These are phyloP conservation scores for Aspergillus tubingensis DNA, from an alignment of 2,329 filamentous ascomycete genomes.

Conservation along the genomic window DNA sequence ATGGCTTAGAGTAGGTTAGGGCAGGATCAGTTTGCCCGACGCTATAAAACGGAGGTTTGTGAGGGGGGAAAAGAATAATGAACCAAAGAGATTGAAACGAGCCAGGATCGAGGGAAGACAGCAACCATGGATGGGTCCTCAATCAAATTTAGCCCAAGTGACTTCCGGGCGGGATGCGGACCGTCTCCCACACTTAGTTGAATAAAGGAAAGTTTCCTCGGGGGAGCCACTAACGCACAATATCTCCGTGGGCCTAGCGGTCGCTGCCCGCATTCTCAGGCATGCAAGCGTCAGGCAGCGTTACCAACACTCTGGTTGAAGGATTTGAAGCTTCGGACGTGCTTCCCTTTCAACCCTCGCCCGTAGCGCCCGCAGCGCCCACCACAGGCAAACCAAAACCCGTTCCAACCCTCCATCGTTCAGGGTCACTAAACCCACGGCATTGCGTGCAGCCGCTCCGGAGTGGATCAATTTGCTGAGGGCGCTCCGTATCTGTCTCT, in stretches of 20 bases:
- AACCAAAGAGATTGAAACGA: background rate
- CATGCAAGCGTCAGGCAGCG: slow-evolving; percentile 9
- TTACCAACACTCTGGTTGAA: slow-evolving; percentile 25
- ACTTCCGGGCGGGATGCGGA: slow-evolving; percentile 29
- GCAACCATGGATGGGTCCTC: slow-evolving; percentile 2
- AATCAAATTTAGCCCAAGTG: slow-evolving; percentile 13
- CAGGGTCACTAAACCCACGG: slow-evolving; percentile 2
- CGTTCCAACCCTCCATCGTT: slow-evolving; percentile 11
- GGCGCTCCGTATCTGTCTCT: background rate
- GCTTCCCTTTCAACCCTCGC: slow-evolving; percentile 14
- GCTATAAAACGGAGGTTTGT: background rate
- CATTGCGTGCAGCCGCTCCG: slow-evolving; percentile 24
- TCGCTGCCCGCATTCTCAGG: slow-evolving; percentile 16
- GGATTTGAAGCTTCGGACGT: slow-evolving; percentile 22
- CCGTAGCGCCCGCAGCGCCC: slow-evolving; percentile 21
- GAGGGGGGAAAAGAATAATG: background rate
- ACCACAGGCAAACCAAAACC: slow-evolving; percentile 12
- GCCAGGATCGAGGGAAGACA: background rate
- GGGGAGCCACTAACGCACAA: slow-evolving; percentile 13
- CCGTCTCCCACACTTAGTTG: slow-evolving; percentile 23
- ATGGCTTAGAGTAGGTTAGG: background rate
- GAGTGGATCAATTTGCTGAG: slow-evolving; percentile 10
- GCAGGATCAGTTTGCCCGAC: background rate
- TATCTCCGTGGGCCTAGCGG: slow-evolving; percentile 7
- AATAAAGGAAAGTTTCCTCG: slow-evolving; percentile 12